Evolutionary conservation across 805 yeast species (phyloP), one percentile per base, ranked within the genome.

Genomic region (Spathaspora hagerdaliae): DNA sequence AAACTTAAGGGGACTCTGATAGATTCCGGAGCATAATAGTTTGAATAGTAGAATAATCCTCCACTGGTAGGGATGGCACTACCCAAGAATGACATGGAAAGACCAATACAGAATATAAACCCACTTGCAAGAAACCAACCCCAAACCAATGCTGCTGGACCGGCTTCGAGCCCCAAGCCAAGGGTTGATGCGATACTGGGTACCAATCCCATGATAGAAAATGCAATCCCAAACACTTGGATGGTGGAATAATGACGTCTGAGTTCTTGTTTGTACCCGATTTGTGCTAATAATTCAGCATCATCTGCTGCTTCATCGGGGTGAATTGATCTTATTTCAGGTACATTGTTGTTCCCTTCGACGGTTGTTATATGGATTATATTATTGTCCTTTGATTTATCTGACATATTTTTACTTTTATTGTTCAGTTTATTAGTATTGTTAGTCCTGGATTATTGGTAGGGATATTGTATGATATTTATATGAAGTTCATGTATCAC

Each of bases 51-150:
- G 33, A 82, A 85, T 35, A 85, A 65, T 7, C 91, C 91, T 44
- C 91, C 91, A 15, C 85, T 78, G 1, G 91, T 84, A 27, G 92
- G 91, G 51, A 82, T 76, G 1, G 89, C 77, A 33, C 83, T 75
- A 1, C 85, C 87, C 50, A 83, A 61, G 54, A 83, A 85, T 6
- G 86, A 72, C 81, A 85, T 77, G 13, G 84, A 71, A 7, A 76
- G 50, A 13, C 88, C 89, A n/a, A 81, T 74, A 8, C 71, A 57
- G 44, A 82, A 56, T 45, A 84, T 81, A 53, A 82, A 79, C 9
- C 69, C 48, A 5, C 81, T 74, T 31, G 87, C 74, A 12, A 80
- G 55, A 39, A 81, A 61, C 91, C 92, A 85, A 40, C 87, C 85
- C 91, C 91, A 85, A 2, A 83, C 70, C 46, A 82, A 71, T 5